phyloP scores from a whole-genome alignment of 1,284 basidiomycete genomes.

The Apiotrichum gamsii region DNA sequence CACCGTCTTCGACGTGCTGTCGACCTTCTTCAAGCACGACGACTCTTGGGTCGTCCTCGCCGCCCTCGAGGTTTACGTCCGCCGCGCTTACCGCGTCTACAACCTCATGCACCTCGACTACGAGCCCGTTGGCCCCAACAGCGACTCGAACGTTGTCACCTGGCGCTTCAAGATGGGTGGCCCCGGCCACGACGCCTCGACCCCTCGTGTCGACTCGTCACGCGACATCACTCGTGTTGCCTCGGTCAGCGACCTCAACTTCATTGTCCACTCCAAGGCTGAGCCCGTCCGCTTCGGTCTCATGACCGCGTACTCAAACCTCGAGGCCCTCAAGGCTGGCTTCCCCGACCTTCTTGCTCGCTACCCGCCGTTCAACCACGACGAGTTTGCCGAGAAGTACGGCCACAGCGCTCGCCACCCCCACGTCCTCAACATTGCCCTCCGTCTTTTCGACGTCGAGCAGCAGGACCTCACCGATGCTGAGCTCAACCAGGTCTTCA shows the following conservation, averaged over 20 bases:
- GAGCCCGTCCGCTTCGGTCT: conserved; percentile 83
- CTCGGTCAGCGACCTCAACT: conserved; percentile 88
- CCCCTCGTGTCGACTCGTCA: conserved; percentile 60
- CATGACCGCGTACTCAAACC: conserved; percentile 78
- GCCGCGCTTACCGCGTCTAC: conserved; percentile 88
- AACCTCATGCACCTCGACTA: conserved; percentile 87
- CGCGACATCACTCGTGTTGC: conserved; percentile 57
- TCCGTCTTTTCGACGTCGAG: conserved; percentile 74
- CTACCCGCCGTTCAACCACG: conserved; percentile 57
- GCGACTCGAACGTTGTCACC: conserved; percentile 69
- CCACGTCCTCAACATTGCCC: conserved; percentile 88
- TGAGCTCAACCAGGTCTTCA: conserved; percentile 69
- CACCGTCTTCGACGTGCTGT: conserved; percentile 95
- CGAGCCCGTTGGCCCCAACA: conserved; percentile 80
- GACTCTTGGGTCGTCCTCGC: conserved; percentile 83
- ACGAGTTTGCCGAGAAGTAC: conserved; percentile 68
- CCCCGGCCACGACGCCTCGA: conserved; percentile 73
- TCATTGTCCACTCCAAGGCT: conserved; percentile 72
- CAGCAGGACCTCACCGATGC: conserved; percentile 62
- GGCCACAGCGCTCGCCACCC: conserved; percentile 66
- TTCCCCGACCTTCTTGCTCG: conserved; percentile 63
- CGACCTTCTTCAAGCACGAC: conserved; percentile 84
- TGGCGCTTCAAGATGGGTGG: conserved; percentile 89
- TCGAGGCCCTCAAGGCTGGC: conserved; percentile 64
- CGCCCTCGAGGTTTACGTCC: conserved; percentile 91